Evolutionary conservation across 2,329 filamentous ascomycete species (phyloP).

Genomic region (Sporothrix curviconia): DNA sequence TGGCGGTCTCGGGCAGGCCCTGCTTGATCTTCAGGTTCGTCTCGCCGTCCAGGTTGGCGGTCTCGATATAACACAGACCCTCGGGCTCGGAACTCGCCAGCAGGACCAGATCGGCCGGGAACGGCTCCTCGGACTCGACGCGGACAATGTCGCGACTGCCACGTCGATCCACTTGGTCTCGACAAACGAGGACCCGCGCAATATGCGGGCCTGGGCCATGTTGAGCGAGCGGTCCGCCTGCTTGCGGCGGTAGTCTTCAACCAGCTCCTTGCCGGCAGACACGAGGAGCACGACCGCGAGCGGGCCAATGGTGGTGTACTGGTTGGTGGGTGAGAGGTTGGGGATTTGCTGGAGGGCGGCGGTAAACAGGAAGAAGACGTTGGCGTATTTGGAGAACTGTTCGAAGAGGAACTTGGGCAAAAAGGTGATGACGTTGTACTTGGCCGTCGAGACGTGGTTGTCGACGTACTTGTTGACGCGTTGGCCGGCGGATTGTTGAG

Average conservation of each 20-base stretch:
- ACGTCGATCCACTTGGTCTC: conserved; percentile 93
- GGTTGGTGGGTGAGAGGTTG: conserved; percentile 87
- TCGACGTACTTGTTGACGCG: conserved; percentile 81
- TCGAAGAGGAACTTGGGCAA: conserved; percentile 95
- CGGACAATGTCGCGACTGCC: conserved; percentile 82
- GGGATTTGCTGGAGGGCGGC: conserved; percentile 92
- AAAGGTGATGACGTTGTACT: conserved; percentile 92
- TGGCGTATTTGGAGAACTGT: conserved; percentile 98
- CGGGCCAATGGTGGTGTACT: conserved; percentile 94
- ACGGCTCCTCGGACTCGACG: conserved; percentile 90
- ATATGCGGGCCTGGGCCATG: conserved; percentile 73
- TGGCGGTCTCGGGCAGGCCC: conserved; percentile 83
- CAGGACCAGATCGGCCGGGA: conserved; percentile 87
- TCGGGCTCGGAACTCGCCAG: conserved; percentile 94
- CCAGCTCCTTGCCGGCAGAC: conserved; percentile 89
- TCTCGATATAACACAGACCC: conserved; percentile 97
- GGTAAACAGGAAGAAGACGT: conserved; percentile 98
- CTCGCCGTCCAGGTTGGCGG: conserved; percentile 93
- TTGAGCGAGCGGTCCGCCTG: conserved; percentile 82
- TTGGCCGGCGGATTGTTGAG: conserved; percentile 96
- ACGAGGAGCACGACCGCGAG: conserved; percentile 82
- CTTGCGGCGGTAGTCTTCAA: conserved; percentile 89
- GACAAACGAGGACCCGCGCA: conserved; percentile 77
- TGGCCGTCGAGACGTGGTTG: conserved; percentile 95
- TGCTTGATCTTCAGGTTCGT: conserved; percentile 99